Percentiles rank a stretch among this genome's conserved stretches.
phyloP scores from a whole-genome alignment of 2,329 filamentous ascomycete species.

The Ophiostoma piceae region DNA sequence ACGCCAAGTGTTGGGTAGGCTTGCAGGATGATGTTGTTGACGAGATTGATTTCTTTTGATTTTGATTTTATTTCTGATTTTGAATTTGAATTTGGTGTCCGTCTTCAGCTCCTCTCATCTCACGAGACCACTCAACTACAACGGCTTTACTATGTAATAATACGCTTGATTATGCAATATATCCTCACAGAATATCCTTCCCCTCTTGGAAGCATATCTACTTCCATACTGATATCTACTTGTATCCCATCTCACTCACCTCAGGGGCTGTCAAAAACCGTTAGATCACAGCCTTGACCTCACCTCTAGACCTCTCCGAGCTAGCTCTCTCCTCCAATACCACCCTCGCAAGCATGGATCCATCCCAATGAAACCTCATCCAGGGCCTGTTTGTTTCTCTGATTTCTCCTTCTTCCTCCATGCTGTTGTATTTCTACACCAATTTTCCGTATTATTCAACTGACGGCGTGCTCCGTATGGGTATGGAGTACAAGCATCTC shows the following conservation, averaged over 20 bases:
- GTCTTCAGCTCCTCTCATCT: background rate
- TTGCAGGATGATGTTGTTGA: background rate
- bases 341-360: constrained; percentile 1
- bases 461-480: background rate
- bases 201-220: background rate
- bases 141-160: background rate
- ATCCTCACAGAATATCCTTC: no score
- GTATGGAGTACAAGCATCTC: background rate
- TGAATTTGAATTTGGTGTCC: no score
- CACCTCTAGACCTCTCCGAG: constrained; percentile 7
- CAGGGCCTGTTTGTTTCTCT: background rate
- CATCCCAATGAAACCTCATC: background rate
- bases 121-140: no score
- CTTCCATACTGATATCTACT: no score
- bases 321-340: constrained; percentile 8
- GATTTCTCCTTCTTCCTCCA: background rate
- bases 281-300: constrained; percentile 14
- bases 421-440: constrained; percentile 4
- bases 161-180: background rate
- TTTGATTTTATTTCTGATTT: no score
- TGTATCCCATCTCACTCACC: background rate
- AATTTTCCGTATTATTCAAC: constrained; percentile 6
- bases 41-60: background rate
- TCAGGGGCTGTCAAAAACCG: background rate
- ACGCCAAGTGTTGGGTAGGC: background rate